phyloP scores from a whole-genome alignment of 805 yeast genomes.

The Candida anglica region DNA sequence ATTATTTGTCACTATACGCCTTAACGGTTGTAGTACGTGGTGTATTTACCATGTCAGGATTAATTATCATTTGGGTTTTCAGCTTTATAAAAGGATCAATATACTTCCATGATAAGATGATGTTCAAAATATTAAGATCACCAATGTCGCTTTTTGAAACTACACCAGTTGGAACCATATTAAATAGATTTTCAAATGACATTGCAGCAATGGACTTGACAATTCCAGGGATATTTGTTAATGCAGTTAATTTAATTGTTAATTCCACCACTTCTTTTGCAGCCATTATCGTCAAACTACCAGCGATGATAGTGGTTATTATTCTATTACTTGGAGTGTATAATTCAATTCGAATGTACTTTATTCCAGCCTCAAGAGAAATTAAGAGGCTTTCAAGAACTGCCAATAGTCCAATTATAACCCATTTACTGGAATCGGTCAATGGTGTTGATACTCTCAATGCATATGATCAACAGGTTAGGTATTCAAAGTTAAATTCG shows the following conservation, averaged over 20 bases:
- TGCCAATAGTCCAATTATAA: conserved; percentile 27
- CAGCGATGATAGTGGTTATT: conserved; percentile 27
- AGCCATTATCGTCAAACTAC: conserved; percentile 27
- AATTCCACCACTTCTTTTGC: conserved; percentile 23
- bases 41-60: conserved; percentile 19
- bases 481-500: conserved; percentile 21
- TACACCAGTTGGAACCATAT: conserved; percentile 36
- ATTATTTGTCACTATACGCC: conserved; percentile 22
- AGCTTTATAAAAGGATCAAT: conserved; percentile 26
- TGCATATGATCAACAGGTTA: conserved; percentile 24
- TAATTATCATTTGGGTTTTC: conserved; percentile 26
- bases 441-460: conserved; percentile 32
- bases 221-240: conserved; percentile 26
- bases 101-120: conserved; percentile 34
- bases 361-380: conserved; percentile 32
- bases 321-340: conserved; percentile 21
- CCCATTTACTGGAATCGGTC: conserved; percentile 33
- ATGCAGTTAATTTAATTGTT: conserved; percentile 16
- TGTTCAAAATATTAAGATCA: conserved; percentile 27
- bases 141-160: conserved; percentile 41
- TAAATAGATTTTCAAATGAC: conserved; percentile 37
- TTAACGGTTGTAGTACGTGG: conserved; percentile 23
- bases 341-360: conserved; percentile 24
- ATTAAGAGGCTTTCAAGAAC: conserved; percentile 28
- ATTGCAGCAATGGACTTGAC: conserved; percentile 27